Evolutionary conservation across 208 protist species (phyloP).

Genomic region (Trypanosoma mega): DNA sequence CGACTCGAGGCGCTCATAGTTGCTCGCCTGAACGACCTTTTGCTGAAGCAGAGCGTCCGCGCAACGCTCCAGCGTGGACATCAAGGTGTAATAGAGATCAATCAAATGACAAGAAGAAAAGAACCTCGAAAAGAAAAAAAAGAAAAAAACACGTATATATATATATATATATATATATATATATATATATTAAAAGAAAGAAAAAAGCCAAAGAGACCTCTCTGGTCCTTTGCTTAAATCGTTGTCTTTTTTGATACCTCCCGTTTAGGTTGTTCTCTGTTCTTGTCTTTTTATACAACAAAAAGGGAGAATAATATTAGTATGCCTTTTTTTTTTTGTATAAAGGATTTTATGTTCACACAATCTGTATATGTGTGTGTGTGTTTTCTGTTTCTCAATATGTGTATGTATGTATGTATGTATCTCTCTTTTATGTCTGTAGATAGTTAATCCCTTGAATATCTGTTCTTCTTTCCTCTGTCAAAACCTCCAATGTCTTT

Average conservation of each 20-base stretch:
- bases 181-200: slow-evolving; percentile 17
- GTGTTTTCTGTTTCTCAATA: too few species aligned
- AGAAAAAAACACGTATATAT: background rate
- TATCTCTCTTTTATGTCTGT: slow-evolving; percentile 1
- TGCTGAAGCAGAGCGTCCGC: slow-evolving; percentile 77
- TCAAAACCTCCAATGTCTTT: background rate
- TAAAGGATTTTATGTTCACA: too few species aligned
- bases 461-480: background rate
- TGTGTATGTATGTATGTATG: slow-evolving; percentile 4
- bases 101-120: too few species aligned
- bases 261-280: too few species aligned
- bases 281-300: too few species aligned
- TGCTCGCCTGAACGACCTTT: slow-evolving; percentile 61
- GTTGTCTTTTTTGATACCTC: too few species aligned
- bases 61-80: slow-evolving; percentile 62
- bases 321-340: too few species aligned
- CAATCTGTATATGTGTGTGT: background rate
- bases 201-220: slow-evolving; percentile 4
- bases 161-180: too few species aligned
- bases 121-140: background rate
- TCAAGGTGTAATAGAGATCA: too few species aligned
- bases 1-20: slow-evolving; percentile 61
- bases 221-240: too few species aligned
- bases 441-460: too few species aligned
- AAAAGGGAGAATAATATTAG: too few species aligned